A percentile compares a stretch with the other conserved stretches of the same genome.
phyloP scores from a whole-genome alignment of 495 filamentous ascomycete species.

The Aspergillus bertholletiae region DNA sequence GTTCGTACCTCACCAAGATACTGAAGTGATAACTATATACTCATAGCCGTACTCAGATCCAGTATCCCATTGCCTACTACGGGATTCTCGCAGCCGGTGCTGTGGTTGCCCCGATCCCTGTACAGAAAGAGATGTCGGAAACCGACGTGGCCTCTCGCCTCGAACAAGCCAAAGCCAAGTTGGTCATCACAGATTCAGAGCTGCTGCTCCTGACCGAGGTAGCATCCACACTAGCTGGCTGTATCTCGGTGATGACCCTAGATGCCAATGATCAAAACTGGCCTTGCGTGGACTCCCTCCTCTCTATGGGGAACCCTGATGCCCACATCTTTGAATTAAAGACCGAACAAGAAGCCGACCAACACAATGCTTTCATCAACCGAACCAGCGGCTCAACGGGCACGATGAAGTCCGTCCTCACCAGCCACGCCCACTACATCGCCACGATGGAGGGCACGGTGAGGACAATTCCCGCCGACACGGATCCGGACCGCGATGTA shows the following conservation, averaged over 20 bases:
- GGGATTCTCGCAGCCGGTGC: slow-evolving; percentile 7
- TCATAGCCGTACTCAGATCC: not conserved
- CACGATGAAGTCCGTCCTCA: slow-evolving; percentile 20
- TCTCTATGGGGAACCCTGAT: not conserved
- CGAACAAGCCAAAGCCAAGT: slow-evolving; percentile 4
- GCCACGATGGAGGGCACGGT: slow-evolving; percentile 14
- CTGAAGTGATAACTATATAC: not conserved
- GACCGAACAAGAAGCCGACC: not conserved
- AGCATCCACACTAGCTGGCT: not conserved
- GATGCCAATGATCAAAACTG: not conserved
- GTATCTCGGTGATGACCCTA: not conserved
- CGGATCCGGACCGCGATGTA: slow-evolving; percentile 14
- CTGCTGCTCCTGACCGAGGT: not conserved
- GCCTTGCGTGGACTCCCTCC: not conserved
- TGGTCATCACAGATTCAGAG: slow-evolving; percentile 4
- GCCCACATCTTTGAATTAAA: slow-evolving; percentile 1
- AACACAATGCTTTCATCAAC: slow-evolving; percentile 16
- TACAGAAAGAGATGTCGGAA: slow-evolving; percentile 7
- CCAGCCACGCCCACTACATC: slow-evolving; percentile 21
- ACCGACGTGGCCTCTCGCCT: slow-evolving; percentile 6
- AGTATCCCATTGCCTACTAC: slow-evolving; percentile 12
- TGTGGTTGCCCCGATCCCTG: slow-evolving; percentile 6
- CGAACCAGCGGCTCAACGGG: slow-evolving; percentile 23
- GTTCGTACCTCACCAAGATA: not conserved
- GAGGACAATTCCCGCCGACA: slow-evolving; percentile 14